These are phyloP conservation scores for Dryadomyces sulphureus DNA, from an alignment of 2,329 filamentous ascomycete genomes.

Conservation along the genomic window DNA sequence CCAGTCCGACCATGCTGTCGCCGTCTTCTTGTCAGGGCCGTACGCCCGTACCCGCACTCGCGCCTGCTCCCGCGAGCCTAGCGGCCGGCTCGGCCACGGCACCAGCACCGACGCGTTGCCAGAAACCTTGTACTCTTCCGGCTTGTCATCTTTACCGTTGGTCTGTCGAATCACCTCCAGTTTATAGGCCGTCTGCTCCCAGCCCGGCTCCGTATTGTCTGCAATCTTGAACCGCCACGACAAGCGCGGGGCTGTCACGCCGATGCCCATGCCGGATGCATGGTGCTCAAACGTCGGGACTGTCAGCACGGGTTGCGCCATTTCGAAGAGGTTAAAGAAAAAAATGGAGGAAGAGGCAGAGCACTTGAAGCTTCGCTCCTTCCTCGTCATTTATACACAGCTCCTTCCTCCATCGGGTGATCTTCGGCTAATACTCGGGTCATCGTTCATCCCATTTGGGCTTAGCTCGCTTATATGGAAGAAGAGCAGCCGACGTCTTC, in stretches of 20 bases:
- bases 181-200: constrained; percentile 11
- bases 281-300: constrained; percentile 12
- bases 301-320: not conserved
- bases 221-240: constrained; percentile 11
- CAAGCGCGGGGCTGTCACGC: constrained; percentile 8
- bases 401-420: no score
- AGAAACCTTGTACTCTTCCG: constrained; percentile 3
- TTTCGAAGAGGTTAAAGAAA: not conserved
- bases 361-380: no score
- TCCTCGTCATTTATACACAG: no score
- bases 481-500: no score
- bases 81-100: constrained; percentile 18
- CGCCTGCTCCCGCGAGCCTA: constrained; percentile 7
- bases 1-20: constrained; percentile 10
- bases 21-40: not conserved
- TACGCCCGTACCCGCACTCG: constrained; percentile 7
- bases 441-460: no score
- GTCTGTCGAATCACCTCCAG: constrained; percentile 4
- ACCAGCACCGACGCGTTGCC: constrained; percentile 17
- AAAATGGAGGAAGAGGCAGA: no score
- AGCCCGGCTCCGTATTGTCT: constrained; percentile 1
- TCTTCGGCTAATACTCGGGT: no score
- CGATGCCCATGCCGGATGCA: constrained; percentile 10
- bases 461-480: no score
- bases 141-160: no score